Conservation (phyloP, 1,284 basidiomycete species). For the Termitomyces sp. region DNA sequence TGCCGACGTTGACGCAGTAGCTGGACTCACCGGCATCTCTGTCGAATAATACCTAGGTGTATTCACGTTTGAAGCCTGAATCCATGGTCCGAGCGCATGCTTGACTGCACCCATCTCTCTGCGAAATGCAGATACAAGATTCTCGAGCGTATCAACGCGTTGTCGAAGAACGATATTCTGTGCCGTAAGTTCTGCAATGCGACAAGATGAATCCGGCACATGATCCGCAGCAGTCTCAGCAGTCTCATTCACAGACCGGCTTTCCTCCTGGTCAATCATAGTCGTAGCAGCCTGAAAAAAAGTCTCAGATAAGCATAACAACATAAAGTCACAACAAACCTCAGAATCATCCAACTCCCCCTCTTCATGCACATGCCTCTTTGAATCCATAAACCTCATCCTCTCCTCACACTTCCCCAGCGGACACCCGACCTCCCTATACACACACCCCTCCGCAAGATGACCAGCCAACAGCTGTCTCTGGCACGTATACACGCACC, state of each 20-base stretch:
- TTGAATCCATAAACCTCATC: slow-evolving; percentile 40
- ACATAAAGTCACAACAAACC: neutral
- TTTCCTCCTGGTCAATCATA: neutral
- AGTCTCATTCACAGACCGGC: neutral
- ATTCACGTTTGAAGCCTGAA: slow-evolving; percentile 18
- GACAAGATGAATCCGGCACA: slow-evolving; percentile 16
- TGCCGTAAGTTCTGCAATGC: slow-evolving; percentile 40
- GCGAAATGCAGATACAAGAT: slow-evolving; percentile 38
- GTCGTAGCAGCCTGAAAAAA: neutral
- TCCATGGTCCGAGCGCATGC: slow-evolving; percentile 64
- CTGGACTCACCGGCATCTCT: slow-evolving; percentile 20
- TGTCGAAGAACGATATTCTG: slow-evolving; percentile 59
- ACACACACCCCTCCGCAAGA: slow-evolving; percentile 56
- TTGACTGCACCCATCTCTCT: slow-evolving; percentile 49
- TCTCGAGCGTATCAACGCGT: slow-evolving; percentile 50
- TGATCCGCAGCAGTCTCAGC: slow-evolving; percentile 16
- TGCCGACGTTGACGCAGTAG: slow-evolving; percentile 18
- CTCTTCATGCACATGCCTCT: slow-evolving; percentile 28
- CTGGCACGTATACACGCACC: slow-evolving; percentile 56
- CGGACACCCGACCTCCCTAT: slow-evolving; percentile 50
- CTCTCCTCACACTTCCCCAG: slow-evolving; percentile 40
- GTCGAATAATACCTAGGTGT: slow-evolving; percentile 18
- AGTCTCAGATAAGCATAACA: neutral
- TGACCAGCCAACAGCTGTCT: slow-evolving; percentile 50
- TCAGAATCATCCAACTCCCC: slow-evolving; percentile 27